A percentile compares a stretch with the other conserved stretches of the same genome.
Evolutionary conservation across 2,329 filamentous ascomycete species (phyloP).

Genomic region (Neonectria magnoliae): DNA sequence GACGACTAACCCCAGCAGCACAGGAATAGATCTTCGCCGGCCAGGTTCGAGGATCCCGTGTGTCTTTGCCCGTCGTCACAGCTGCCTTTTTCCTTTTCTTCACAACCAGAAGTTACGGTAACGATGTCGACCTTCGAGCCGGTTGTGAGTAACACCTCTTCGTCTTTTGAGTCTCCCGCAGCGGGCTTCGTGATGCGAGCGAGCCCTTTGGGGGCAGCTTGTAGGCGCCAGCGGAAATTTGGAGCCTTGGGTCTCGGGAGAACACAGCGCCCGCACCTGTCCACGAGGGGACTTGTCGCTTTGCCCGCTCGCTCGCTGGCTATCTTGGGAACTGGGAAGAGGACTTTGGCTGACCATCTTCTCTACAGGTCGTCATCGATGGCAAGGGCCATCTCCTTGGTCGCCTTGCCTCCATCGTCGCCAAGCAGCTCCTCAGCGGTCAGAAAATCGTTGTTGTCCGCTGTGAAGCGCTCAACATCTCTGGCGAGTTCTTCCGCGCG

Average conservation of each 20-base stretch:
- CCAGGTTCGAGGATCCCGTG: slow-evolving; percentile 50
- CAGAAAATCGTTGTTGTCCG: slow-evolving; percentile 99
- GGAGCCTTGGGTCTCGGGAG: slow-evolving; percentile 25
- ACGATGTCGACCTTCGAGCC: slow-evolving; percentile 76
- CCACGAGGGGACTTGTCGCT: slow-evolving; percentile 4
- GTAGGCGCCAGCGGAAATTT: slow-evolving; percentile 33
- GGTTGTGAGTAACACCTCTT: slow-evolving; percentile 67
- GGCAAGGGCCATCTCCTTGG: slow-evolving; percentile 99
- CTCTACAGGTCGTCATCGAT: slow-evolving; percentile 90
- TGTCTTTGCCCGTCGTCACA: slow-evolving; percentile 48
- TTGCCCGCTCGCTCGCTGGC: slow-evolving; percentile 22
- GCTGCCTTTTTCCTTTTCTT: slow-evolving; percentile 48
- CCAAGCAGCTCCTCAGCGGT: slow-evolving; percentile 98
- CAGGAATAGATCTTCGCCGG: slow-evolving; percentile 53
- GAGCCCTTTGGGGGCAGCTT: slow-evolving; percentile 24
- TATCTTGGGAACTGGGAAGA: slow-evolving; percentile 23
- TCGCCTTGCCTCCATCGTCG: slow-evolving; percentile 96
- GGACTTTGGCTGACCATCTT: slow-evolving; percentile 37
- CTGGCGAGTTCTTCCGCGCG: slow-evolving; percentile 99
- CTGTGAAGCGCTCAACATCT: slow-evolving; percentile 99
- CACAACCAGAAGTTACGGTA: slow-evolving; percentile 50
- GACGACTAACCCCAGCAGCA: slow-evolving; percentile 56
- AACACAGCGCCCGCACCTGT: slow-evolving; percentile 27
- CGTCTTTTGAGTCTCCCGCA: slow-evolving; percentile 11
- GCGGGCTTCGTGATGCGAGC: slow-evolving; percentile 35